Conservation (phyloP, 768 basidiomycete species). For the Boletus speciosus region DNA sequence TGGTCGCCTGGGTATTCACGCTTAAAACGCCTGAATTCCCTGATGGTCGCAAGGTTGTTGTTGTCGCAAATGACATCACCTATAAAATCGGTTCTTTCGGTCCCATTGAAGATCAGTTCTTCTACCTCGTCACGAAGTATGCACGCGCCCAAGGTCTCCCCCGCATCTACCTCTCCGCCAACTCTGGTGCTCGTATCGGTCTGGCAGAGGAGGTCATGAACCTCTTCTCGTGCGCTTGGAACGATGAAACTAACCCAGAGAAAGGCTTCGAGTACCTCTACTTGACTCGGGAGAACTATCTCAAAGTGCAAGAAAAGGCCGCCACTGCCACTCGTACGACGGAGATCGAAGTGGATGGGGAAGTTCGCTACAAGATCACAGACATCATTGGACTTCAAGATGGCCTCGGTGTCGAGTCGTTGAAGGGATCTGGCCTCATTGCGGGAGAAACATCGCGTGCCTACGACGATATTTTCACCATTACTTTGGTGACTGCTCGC, state of each 20-base stretch:
- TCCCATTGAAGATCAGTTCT: conserved; percentile 93
- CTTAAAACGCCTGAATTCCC: conserved; percentile 91
- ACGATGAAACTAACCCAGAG: conserved; percentile 74
- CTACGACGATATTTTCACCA: conserved; percentile 99
- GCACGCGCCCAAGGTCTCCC: conserved; percentile 86
- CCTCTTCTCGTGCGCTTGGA: conserved; percentile 92
- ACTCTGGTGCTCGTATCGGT: conserved; percentile 96
- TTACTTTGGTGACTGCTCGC: conserved; percentile 96
- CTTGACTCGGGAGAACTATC: conserved; percentile 86
- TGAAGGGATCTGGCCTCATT: conserved; percentile 96
- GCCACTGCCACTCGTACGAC: conserved; percentile 71
- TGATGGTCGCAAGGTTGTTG: conserved; percentile 79
- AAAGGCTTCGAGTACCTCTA: conserved; percentile 97
- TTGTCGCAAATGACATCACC: conserved; percentile 97
- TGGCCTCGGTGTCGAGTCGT: conserved; percentile 92
- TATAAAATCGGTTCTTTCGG: conserved; percentile 99
- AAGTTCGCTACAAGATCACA: conserved; percentile 89
- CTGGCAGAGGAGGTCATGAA: conserved; percentile 88
- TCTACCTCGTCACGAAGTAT: conserved; percentile 91
- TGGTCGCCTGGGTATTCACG: conserved; percentile 98
- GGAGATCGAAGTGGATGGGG: conserved; percentile 83
- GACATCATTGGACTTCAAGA: conserved; percentile 97
- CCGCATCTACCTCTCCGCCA: conserved; percentile 96
- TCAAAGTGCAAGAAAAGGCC: conserved; percentile 87
- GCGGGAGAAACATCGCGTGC: conserved; percentile 98